Conservation (phyloP, 441 rosid species). For the Erodium trifolium region DNA sequence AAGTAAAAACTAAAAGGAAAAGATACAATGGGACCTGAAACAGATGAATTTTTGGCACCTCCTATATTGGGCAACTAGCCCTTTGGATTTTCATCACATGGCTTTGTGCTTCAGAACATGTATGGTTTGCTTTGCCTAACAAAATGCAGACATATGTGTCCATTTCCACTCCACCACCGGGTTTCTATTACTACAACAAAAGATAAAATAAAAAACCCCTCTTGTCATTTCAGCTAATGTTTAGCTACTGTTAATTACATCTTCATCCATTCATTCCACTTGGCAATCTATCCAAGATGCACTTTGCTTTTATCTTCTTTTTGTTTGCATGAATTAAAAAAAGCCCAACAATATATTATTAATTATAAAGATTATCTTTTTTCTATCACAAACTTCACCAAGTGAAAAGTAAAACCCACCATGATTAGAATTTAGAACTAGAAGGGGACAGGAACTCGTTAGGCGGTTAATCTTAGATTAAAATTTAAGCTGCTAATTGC, state of each 20-base stretch:
- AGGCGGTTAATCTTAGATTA: not conserved
- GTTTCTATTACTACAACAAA: too few species aligned
- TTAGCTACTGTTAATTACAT: too few species aligned
- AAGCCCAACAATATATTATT: too few species aligned
- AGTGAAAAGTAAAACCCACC: not conserved
- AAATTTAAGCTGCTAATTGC: not conserved
- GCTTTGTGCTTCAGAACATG: conserved; percentile 28
- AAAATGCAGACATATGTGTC: conserved; percentile 20
- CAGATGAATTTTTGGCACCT: conserved; percentile 23
- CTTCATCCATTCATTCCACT: too few species aligned
- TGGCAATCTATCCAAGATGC: too few species aligned
- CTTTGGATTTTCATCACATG: conserved; percentile 28
- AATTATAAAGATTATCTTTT: not conserved
- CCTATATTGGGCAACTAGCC: conserved; percentile 24
- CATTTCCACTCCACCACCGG: not conserved
- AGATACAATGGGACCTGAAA: conserved; percentile 27
- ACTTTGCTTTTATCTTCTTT: too few species aligned
- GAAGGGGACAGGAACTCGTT: not conserved
- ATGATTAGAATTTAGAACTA: too few species aligned
- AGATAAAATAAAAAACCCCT: too few species aligned
- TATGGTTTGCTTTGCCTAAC: conserved; percentile 24
- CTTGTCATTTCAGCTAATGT: too few species aligned
- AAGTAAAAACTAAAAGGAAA: conserved; percentile 5
- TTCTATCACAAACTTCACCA: not conserved
- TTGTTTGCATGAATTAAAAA: too few species aligned